Evolutionary conservation across 2,329 filamentous ascomycete genomes (phyloP).

Genomic region (Fusarium piperis): DNA sequence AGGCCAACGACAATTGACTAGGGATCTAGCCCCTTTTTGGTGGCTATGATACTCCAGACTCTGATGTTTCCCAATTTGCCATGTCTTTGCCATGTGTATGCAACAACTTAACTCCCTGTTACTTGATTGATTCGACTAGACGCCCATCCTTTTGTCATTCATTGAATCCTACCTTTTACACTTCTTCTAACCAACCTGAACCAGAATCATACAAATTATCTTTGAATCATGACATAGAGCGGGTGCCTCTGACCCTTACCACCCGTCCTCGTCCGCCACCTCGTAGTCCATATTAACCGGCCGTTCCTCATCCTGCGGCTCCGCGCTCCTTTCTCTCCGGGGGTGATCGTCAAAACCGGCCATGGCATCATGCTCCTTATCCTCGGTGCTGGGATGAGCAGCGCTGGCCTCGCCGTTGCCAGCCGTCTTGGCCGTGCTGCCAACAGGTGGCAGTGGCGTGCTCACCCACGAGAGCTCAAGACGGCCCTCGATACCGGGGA

Average conservation of each 20-base stretch:
- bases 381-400: slow-evolving; percentile 4
- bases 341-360: slow-evolving; percentile 36
- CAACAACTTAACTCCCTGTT: background rate
- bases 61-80: background rate
- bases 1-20: slow-evolving; percentile 21
- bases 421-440: slow-evolving; percentile 3
- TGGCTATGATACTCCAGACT: slow-evolving; percentile 17
- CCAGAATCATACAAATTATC: background rate
- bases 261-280: slow-evolving; percentile 61
- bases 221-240: background rate
- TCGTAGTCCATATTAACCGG: slow-evolving; percentile 63
- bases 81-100: background rate
- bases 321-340: slow-evolving; percentile 16
- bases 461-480: slow-evolving; percentile 73
- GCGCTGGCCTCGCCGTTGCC: slow-evolving; percentile 14
- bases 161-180: background rate
- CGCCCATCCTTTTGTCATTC: background rate
- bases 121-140: background rate
- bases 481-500: slow-evolving; percentile 70
- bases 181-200: background rate
- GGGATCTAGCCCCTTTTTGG: slow-evolving; percentile 25
- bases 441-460: slow-evolving; percentile 38
- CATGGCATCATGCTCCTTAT: slow-evolving; percentile 41
- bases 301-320: slow-evolving; percentile 42
- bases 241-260: slow-evolving; percentile 43